A percentile compares a stretch with the other conserved stretches of the same genome.
phyloP scores from a whole-genome alignment of 2,329 filamentous ascomycete genomes.

The Zymoseptoria crescenta region DNA sequence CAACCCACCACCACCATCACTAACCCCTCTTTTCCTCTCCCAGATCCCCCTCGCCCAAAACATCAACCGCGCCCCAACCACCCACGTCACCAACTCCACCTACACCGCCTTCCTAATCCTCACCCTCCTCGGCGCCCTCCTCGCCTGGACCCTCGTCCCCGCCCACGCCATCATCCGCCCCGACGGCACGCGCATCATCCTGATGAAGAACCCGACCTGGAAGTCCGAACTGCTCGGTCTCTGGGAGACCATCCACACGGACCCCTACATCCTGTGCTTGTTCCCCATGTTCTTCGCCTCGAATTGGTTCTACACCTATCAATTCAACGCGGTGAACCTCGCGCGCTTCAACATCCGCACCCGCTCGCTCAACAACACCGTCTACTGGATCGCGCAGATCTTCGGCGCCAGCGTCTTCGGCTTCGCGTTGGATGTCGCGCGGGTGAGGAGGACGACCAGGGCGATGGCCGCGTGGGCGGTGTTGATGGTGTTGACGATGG shows the following conservation, averaged over 20 bases:
- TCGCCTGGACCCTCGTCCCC: constrained; percentile 64
- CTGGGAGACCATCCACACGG: constrained; percentile 60
- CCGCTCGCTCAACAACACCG: constrained; percentile 64
- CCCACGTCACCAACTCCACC: constrained; percentile 62
- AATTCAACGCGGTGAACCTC: constrained; percentile 66
- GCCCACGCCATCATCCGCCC: constrained; percentile 64
- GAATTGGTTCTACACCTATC: constrained; percentile 75
- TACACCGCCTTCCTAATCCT: constrained; percentile 84
- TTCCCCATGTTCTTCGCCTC: constrained; percentile 78
- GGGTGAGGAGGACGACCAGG: constrained; percentile 55
- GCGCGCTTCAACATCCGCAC: constrained; percentile 67
- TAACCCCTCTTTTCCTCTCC: background rate
- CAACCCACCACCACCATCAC: background rate
- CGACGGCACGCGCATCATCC: constrained; percentile 70
- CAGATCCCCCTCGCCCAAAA: constrained; percentile 66
- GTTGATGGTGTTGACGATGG: constrained; percentile 64
- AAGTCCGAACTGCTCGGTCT: constrained; percentile 70
- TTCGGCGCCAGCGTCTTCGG: constrained; percentile 67
- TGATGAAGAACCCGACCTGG: constrained; percentile 89
- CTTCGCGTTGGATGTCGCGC: constrained; percentile 55
- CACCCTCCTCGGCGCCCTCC: constrained; percentile 61
- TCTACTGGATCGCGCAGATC: constrained; percentile 71
- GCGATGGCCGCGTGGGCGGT: constrained; percentile 56
- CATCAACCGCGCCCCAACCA: constrained; percentile 48
- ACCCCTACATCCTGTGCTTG: constrained; percentile 67